A percentile compares a stretch with the other conserved stretches of the same genome.
phyloP scores from a whole-genome alignment of 176 grass and related monocot genomes.

The Ensete ventricosum region DNA sequence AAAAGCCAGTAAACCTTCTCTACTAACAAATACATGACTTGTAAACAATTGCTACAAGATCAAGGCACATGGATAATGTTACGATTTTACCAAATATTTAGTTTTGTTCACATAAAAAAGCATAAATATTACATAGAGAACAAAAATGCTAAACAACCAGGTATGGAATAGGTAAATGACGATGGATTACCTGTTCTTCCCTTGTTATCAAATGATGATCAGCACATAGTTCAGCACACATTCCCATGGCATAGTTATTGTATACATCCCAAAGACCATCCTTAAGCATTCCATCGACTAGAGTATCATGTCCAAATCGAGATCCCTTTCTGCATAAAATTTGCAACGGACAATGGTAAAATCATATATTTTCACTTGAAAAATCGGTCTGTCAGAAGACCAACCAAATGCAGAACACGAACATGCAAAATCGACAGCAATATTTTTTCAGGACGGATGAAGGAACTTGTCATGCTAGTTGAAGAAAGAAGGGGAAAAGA shows the following conservation, averaged over 20 bases:
- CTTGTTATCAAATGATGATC: conserved; percentile 72
- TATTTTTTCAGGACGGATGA: no score
- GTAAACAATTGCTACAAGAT: neutral
- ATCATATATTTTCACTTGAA: neutral
- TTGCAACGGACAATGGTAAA: neutral
- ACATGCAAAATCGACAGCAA: no score
- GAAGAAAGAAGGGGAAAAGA: no score
- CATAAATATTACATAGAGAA: neutral
- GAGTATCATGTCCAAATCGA: conserved; percentile 80
- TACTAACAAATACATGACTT: neutral
- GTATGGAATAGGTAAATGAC: neutral
- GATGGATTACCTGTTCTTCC: conserved; percentile 61
- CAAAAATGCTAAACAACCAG: neutral
- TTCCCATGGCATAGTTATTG: conserved; percentile 76
- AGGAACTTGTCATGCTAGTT: no score
- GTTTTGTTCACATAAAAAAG: neutral
- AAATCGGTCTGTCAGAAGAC: neutral
- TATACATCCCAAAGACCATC: conserved; percentile 95
- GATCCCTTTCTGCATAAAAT: conserved; percentile 74
- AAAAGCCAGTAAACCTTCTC: neutral
- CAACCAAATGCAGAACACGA: neutral
- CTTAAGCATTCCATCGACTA: conserved; percentile 85
- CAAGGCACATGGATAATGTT: neutral
- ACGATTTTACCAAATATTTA: neutral
- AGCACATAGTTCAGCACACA: conserved; percentile 86